Evolutionary conservation across 2,329 filamentous ascomycete genomes (phyloP).

Genomic region (Tolypocladium album): DNA sequence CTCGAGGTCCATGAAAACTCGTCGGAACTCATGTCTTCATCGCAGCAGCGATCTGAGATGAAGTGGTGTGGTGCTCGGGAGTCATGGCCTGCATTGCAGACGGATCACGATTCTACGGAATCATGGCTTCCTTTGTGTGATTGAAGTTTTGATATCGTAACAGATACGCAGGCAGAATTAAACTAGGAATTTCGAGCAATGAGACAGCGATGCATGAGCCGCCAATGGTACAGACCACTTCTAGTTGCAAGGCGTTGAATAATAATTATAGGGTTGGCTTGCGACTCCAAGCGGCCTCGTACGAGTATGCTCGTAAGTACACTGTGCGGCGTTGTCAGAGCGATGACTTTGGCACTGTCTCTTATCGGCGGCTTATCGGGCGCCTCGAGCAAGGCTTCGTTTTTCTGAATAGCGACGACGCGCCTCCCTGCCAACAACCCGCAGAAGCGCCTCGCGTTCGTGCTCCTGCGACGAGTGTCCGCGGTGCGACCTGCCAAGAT

Average conservation of each 20-base stretch:
- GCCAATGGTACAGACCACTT: too few species aligned
- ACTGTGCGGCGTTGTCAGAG: not conserved
- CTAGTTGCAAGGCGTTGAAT: too few species aligned
- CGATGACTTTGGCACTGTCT: not conserved
- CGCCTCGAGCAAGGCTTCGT: not conserved
- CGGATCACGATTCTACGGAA: not conserved
- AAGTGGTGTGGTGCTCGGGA: not conserved
- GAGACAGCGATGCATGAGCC: not conserved
- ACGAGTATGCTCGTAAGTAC: not conserved
- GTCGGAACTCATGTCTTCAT: not conserved
- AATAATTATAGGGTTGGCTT: too few species aligned
- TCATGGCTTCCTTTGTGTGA: not conserved
- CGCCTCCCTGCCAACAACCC: not conserved
- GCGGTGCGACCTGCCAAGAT: conserved; percentile 9
- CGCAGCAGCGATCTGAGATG: not conserved
- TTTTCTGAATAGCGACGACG: not conserved
- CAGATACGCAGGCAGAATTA: too few species aligned
- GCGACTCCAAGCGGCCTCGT: too few species aligned
- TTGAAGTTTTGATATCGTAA: too few species aligned
- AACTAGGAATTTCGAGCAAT: not conserved
- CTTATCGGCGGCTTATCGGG: not conserved
- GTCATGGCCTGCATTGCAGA: not conserved
- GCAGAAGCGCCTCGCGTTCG: not conserved
- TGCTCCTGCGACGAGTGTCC: not conserved
- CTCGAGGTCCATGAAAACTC: too few species aligned